Evolutionary conservation across 148 eudicot species (phyloP), one percentile per base, ranked within the genome.

Genomic region (Fagopyrum homotropicum): DNA sequence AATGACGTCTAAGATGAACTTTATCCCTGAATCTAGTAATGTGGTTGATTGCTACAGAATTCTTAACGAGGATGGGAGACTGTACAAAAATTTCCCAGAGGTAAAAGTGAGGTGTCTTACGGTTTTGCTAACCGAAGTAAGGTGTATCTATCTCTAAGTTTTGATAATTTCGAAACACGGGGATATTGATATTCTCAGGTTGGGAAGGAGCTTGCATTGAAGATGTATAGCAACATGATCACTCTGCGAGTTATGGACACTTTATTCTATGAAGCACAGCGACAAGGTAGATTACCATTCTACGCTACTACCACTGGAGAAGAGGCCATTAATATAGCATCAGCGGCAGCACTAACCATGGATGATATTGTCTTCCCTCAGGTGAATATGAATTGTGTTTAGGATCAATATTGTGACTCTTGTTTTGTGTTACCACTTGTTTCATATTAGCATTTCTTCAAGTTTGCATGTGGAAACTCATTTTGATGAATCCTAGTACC

Each of bases 231-330:
- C 47, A 72, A 79, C 72, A 93, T 93, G 98, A 88, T 86, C 10
- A 81, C 88, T 1, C 86, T 90, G 76, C 87, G 85, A 80, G 85
- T 82, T 12, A 89, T 93, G 91, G 98, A 93, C 72, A 83, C 81
- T 45, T 59, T 87, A 66, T 89, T 92, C 76, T 86, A 87, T 73
- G 98, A 92, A 79, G 91, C 91, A 50, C 96, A 89, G 44, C 87
- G 93, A 79, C 98, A 92, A 66, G 96, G 98, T 9, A 86, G 96
- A 77, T 78, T 90, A 63, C 85, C 90, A 9, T 92, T 92, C 78
- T 92, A 92, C 72, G 48, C 83, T 69, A 92, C 96, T n/a, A 78
- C 89, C 29, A 72, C 50, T 2, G 98, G 96, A 45, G 98, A 93
- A 78, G 98, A 90, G 81, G 98, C 96, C 75, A 83, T 89, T 76